Conservation (phyloP, 495 filamentous ascomycete genomes). For the Xylaria venustula region DNA sequence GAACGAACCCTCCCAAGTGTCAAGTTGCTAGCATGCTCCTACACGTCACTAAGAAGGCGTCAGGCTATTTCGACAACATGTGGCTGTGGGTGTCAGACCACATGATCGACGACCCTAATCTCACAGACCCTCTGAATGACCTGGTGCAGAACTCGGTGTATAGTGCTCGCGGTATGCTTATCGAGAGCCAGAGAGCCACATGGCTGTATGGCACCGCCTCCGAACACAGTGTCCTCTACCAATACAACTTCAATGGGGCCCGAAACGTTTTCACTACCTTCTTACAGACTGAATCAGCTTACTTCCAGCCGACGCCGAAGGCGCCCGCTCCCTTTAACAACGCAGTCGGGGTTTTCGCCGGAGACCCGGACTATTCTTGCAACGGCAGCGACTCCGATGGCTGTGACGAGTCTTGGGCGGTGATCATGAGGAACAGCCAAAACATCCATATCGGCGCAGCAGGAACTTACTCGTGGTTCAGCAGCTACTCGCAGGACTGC, state of each 20-base stretch:
- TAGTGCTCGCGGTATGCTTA: conserved; percentile 55
- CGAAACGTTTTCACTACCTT: conserved; percentile 61
- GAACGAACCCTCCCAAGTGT: conserved; percentile 32
- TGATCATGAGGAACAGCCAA: conserved; percentile 57
- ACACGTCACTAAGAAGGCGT: conserved; percentile 57
- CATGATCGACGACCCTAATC: conserved; percentile 27
- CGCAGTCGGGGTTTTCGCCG: conserved; percentile 11
- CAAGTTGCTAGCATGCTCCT: conserved; percentile 62
- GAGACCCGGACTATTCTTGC: conserved; percentile 33
- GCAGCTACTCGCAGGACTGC: conserved; percentile 63
- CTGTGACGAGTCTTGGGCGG: conserved; percentile 58
- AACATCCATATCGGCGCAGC: conserved; percentile 62
- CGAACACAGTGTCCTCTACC: conserved; percentile 68
- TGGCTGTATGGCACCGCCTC: conserved; percentile 62
- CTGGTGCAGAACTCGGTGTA: conserved; percentile 54
- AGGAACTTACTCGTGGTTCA: conserved; percentile 73
- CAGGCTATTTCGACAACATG: conserved; percentile 66
- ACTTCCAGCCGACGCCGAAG: conserved; percentile 68
- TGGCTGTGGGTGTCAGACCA: conserved; percentile 76
- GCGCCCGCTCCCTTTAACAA: conserved; percentile 43
- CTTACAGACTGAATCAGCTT: conserved; percentile 72
- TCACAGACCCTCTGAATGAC: conserved; percentile 14
- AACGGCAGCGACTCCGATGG: conserved; percentile 51
- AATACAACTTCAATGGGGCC: conserved; percentile 63
- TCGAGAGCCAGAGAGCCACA: conserved; percentile 42